phyloP scores from a whole-genome alignment of 139 green algal species.

The Chlorella ohadii region DNA sequence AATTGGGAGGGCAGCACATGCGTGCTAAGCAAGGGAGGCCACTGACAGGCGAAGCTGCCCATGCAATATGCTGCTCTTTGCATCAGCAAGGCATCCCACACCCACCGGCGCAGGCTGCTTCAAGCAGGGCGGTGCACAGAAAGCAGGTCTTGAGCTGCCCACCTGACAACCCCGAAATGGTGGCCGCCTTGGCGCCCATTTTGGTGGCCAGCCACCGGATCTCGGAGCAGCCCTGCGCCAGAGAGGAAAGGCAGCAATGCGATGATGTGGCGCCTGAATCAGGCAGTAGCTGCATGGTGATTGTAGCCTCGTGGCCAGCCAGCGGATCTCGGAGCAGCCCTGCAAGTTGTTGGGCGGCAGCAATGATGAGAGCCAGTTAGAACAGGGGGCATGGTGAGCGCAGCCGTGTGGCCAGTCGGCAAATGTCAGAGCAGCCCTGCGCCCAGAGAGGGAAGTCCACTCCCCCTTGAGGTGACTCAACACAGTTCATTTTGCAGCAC shows the following conservation, averaged over 20 bases:
- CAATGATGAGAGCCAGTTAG: no score
- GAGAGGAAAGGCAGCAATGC: no score
- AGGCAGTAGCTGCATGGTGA: no score
- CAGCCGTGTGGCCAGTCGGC: no score
- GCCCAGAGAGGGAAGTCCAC: constrained; percentile 92
- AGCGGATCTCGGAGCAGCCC: constrained; percentile 91
- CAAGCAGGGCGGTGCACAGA: no score
- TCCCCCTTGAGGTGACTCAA: constrained; percentile 79
- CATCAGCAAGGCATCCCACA: no score
- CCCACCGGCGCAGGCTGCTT: no score
- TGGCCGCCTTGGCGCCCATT: constrained; percentile 93
- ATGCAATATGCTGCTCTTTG: no score
- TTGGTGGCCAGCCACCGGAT: constrained; percentile 95
- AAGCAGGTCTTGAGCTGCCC: neutral
- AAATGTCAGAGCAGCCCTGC: constrained; percentile 85
- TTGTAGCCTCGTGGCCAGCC: constrained; percentile 74
- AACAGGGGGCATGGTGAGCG: no score
- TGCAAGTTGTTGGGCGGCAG: constrained; percentile 13
- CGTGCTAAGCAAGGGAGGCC: no score
- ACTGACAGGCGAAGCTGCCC: no score
- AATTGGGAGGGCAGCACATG: neutral
- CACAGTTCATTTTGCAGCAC: neutral
- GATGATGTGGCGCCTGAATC: no score
- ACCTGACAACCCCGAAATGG: constrained; percentile 85
- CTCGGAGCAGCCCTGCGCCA: constrained; percentile 80